These are phyloP conservation scores for Cyberlindnera amylophila DNA, from an alignment of 805 yeast genomes.

Conservation along the genomic window DNA sequence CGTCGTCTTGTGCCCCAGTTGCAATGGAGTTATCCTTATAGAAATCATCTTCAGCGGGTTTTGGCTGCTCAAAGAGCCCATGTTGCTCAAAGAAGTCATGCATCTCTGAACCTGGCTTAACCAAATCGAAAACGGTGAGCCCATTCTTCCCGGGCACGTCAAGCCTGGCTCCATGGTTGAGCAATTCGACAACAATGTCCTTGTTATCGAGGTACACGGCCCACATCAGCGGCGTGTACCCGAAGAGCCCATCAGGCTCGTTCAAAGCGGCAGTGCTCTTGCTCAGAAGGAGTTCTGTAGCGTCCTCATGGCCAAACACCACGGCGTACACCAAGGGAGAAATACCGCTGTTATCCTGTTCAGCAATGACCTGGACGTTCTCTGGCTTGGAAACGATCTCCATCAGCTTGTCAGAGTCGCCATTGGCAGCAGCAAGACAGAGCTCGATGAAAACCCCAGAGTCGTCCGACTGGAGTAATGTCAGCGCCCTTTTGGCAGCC, in stretches of 20 bases:
- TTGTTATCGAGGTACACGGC: conserved; percentile 62
- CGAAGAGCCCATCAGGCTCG: conserved; percentile 41
- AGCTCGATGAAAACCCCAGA: conserved; percentile 26
- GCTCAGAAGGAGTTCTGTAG: conserved; percentile 36
- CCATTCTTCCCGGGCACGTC: conserved; percentile 39
- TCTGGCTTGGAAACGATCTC: conserved; percentile 27
- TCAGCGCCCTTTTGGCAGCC: conserved; percentile 19
- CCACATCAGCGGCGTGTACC: conserved; percentile 82
- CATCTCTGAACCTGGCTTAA: conserved; percentile 53
- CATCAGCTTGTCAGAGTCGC: conserved; percentile 26
- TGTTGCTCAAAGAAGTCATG: conserved; percentile 57
- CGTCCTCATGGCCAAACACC: conserved; percentile 45
- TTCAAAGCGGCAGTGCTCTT: conserved; percentile 12
- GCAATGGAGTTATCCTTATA: conserved; percentile 15
- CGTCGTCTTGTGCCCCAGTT: conserved; percentile 20
- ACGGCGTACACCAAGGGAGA: conserved; percentile 51
- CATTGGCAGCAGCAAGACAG: conserved; percentile 37
- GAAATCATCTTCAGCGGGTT: conserved; percentile 8
- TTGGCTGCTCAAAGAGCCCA: conserved; percentile 31
- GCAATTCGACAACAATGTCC: conserved; percentile 49
- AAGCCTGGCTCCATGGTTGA: conserved; percentile 61
- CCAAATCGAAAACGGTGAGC: conserved; percentile 50
- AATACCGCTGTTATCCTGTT: conserved; percentile 38
- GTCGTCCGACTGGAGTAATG: conserved; percentile 11
- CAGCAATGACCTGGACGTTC: conserved; percentile 25